phyloP scores from a whole-genome alignment of 192 early-diverging fungal species.

The Coemansia sp. region DNA sequence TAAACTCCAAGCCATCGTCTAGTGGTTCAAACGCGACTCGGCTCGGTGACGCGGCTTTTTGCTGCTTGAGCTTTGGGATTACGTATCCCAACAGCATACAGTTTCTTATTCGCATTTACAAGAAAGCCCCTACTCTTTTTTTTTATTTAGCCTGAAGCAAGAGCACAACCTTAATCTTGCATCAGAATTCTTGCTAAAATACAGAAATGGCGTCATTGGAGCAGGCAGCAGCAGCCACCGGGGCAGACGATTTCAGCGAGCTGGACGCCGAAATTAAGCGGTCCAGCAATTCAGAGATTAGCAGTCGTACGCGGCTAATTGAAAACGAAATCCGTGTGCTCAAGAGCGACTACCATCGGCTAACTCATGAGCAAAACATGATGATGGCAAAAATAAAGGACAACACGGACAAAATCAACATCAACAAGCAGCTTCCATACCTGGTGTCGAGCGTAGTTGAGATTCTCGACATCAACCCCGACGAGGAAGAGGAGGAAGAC shows the following conservation, averaged over 20 bases:
- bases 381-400: slow-evolving; percentile 95
- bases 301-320: slow-evolving; percentile 84
- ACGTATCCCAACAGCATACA: neutral
- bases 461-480: slow-evolving; percentile 89
- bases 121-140: neutral
- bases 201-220: slow-evolving; percentile 46
- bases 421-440: slow-evolving; percentile 97
- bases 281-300: slow-evolving; percentile 86
- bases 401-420: slow-evolving; percentile 97
- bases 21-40: neutral
- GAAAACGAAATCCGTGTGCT: slow-evolving; percentile 98
- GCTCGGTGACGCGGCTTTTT: slow-evolving; percentile 6
- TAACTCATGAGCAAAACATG: slow-evolving; percentile 81
- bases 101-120: too few relatives aligned
- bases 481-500: slow-evolving; percentile 88
- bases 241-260: slow-evolving; percentile 62
- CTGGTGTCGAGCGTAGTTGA: slow-evolving; percentile 96
- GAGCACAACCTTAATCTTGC: neutral
- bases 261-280: slow-evolving; percentile 88
- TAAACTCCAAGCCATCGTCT: too few relatives aligned
- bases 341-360: slow-evolving; percentile 85
- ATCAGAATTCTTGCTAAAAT: slow-evolving; percentile 44
- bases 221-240: slow-evolving; percentile 43
- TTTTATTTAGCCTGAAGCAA: too few relatives aligned
- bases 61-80: neutral